These are phyloP conservation scores for Adansonia rubrostipa DNA, from an alignment of 441 rosid genomes.

Conservation along the genomic window DNA sequence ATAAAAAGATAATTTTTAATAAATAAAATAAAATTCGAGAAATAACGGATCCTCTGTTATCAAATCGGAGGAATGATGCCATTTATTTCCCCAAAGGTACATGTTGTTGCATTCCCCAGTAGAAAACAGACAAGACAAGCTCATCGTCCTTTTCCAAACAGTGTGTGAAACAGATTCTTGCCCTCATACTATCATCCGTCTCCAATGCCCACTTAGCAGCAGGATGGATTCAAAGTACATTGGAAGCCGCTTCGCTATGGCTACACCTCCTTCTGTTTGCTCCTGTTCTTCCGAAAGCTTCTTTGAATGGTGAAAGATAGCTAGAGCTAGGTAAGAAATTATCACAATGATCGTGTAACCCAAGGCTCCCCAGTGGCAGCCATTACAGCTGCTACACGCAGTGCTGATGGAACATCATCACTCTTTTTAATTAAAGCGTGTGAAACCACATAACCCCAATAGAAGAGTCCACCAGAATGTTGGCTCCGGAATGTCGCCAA, in stretches of 20 bases:
- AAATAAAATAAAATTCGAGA: no score
- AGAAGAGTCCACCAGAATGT: slow-evolving; percentile 75
- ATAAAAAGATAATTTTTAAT: no score
- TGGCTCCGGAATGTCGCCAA: slow-evolving; percentile 70
- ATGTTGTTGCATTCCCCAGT: no score
- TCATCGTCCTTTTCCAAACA: no score
- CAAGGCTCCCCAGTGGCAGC: slow-evolving; percentile 88
- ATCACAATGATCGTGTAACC: slow-evolving; percentile 66
- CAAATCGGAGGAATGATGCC: no score
- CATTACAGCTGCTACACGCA: slow-evolving; percentile 76
- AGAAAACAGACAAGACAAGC: no score
- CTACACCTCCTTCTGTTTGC: slow-evolving; percentile 48
- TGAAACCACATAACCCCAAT: slow-evolving; percentile 62
- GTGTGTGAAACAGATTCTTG: slow-evolving; percentile 28
- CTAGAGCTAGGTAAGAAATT: slow-evolving; percentile 59
- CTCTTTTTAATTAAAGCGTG: slow-evolving; percentile 60
- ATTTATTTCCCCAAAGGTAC: no score
- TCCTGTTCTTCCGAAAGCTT: slow-evolving; percentile 42
- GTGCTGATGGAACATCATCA: slow-evolving; percentile 73
- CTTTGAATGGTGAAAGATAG: slow-evolving; percentile 62
- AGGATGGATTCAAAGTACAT: slow-evolving; percentile 64
- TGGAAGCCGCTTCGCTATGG: slow-evolving; percentile 37
- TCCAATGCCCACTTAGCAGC: slow-evolving; percentile 91
- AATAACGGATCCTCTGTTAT: no score
- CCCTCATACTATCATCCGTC: slow-evolving; percentile 63